Base-by-base conservation (phyloP, 164 flowering plant genomes). In the Stephania cephalantha region DNA sequence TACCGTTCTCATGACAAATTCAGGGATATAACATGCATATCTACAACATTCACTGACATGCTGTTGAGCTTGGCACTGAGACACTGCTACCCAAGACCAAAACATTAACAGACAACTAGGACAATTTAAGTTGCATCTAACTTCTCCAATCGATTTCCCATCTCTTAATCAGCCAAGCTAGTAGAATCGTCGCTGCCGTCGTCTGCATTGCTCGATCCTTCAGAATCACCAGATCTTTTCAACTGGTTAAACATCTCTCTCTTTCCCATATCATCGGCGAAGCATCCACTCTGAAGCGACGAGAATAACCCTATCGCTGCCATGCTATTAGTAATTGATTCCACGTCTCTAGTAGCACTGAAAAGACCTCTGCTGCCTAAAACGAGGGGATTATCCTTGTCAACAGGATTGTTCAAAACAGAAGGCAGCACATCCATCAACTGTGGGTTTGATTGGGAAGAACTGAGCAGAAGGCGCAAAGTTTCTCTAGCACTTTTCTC, bases 401-500 rank as follows among this genome's bases (percentile, higher is more conserved):
- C 88, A 35, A 77, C 81, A 15, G 78, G 25, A 25, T 64, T 77
- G 15, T 80, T 81, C 44, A 88, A 69, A 46, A 85, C 86, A 31
- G 85, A 78, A 45, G 95, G 91, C 29, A 88, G 71, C 68, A 84
- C 86, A 73, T 80, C 85, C 76, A 89, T 77, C 73, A 87, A 73
- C 74, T 79, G 84, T 7, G 86, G 80, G 74, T 73, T 82, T 7
- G 82, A 63, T 85, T 90, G 90, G 66, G 84, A 83, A 0, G 98
- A 88, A 72, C 86, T 83, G 2, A 95, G 81, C 71, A 95, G 95
- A 77, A 90, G 77, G 50, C 96, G 86, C 50, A 95, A 81, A 0
- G 99, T 95, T 80, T 95, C 98, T 72, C 95, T 87, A 1, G 99
- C 98, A 75, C 94, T 85, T 70, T 88, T 89, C 71, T 93, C 99